Percentiles rank a stretch among this genome's conserved stretches.
phyloP scores from a whole-genome alignment of 371 early-diverging fungal genomes.

The Cokeromyces recurvatus region DNA sequence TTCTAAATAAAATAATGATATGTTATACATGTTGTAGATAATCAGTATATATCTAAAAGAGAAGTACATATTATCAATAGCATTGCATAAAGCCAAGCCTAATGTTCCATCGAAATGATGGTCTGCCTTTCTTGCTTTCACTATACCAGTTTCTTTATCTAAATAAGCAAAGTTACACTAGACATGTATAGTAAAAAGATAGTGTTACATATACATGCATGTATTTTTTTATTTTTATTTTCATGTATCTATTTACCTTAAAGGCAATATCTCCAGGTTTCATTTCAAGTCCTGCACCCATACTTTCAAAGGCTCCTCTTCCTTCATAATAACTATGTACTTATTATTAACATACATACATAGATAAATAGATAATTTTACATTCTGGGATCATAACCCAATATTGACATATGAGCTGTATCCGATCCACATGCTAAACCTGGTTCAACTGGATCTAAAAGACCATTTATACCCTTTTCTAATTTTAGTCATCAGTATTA shows the following conservation, averaged over 20 bases:
- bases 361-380: constrained; percentile 3
- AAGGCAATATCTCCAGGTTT: constrained; percentile 55
- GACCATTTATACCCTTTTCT: constrained; percentile 39
- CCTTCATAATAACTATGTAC: constrained; percentile 40
- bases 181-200: not conserved
- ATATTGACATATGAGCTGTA: constrained; percentile 41
- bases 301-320: constrained; percentile 54
- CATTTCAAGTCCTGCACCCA: constrained; percentile 54
- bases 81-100: constrained; percentile 42
- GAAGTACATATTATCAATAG: constrained; percentile 43
- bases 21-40: too few species aligned
- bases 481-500: not conserved
- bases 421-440: constrained; percentile 56
- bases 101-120: constrained; percentile 43
- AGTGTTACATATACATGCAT: not conserved
- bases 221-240: not conserved
- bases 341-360: not conserved
- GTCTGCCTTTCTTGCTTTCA: constrained; percentile 44
- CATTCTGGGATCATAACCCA: constrained; percentile 31
- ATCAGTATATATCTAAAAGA: not conserved
- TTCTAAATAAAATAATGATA: constrained; percentile 7
- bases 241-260: constrained; percentile 29
- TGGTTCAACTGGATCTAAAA: constrained; percentile 53
- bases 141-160: constrained; percentile 36
- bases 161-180: constrained; percentile 53